Percentiles rank a stretch among this genome's conserved stretches.
Conservation (phyloP, 108 stramenopile species). For the Mediolabrus comicus region DNA sequence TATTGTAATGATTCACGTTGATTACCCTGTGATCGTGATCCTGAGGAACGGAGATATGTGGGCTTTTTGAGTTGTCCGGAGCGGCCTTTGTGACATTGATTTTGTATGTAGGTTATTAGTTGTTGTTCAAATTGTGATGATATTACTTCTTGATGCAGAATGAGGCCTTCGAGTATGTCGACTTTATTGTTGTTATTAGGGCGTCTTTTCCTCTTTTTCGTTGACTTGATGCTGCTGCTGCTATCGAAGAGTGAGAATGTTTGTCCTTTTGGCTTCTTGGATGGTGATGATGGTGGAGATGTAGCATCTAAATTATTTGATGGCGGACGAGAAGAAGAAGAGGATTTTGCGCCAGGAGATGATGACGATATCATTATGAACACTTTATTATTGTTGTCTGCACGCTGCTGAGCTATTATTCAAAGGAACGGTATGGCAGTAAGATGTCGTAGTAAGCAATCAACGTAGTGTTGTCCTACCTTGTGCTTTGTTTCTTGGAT, state of each 20-base stretch:
- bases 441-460: neutral
- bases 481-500: neutral
- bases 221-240: too few species aligned
- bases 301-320: neutral
- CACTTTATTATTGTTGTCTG: neutral
- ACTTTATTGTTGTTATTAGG: neutral
- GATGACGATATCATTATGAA: too few species aligned
- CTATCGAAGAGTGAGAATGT: neutral
- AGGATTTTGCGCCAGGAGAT: too few species aligned
- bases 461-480: neutral
- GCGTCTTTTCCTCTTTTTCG: too few species aligned
- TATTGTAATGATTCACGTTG: slow-evolving; percentile 37
- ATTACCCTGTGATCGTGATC: slow-evolving; percentile 41
- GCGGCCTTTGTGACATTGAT: slow-evolving; percentile 28
- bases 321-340: neutral
- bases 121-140: neutral
- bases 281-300: neutral
- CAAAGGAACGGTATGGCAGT: neutral
- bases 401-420: neutral
- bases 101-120: slow-evolving; percentile 6
- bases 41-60: slow-evolving; percentile 28
- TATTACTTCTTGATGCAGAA: slow-evolving; percentile 12
- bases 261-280: neutral
- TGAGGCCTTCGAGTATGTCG: slow-evolving; percentile 17
- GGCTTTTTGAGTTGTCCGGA: slow-evolving; percentile 43